Percentiles rank a stretch among this genome's conserved stretches.
Conservation (phyloP, 441 rosid genomes). For the Populus tomentosa region DNA sequence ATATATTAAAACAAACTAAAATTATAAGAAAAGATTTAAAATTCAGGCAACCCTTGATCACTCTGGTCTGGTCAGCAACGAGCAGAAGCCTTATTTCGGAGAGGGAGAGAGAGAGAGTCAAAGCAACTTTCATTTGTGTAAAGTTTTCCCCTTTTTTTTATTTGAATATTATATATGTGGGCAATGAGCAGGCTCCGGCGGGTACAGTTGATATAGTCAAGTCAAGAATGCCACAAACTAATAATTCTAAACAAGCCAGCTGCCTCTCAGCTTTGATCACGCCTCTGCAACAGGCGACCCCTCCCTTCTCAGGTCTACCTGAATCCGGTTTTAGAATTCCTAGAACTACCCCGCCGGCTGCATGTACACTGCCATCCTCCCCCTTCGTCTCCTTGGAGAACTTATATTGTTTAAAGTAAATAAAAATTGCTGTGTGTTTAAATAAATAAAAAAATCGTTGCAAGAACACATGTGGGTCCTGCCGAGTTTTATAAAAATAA, state of each 20-base stretch:
- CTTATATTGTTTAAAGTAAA: too few relatives aligned
- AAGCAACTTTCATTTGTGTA: not conserved
- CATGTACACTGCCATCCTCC: not conserved
- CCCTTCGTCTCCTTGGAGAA: not conserved
- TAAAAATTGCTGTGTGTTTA: not conserved
- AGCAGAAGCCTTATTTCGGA: too few relatives aligned
- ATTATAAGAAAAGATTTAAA: too few relatives aligned
- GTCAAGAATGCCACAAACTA: not conserved
- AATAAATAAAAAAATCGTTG: not conserved
- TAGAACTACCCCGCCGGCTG: not conserved
- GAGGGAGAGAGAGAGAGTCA: not conserved
- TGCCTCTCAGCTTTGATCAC: too few relatives aligned
- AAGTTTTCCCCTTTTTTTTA: too few relatives aligned
- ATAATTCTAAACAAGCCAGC: not conserved
- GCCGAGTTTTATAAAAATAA: not conserved
- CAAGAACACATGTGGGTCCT: not conserved
- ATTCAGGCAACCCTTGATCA: too few relatives aligned
- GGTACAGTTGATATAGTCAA: not conserved
- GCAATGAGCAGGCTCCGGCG: not conserved
- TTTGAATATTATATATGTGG: too few relatives aligned
- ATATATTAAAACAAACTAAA: too few relatives aligned
- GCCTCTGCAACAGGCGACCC: too few relatives aligned
- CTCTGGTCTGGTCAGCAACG: too few relatives aligned
- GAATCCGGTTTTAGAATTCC: too few relatives aligned
- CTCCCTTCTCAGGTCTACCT: too few relatives aligned